Evolutionary conservation across 306 rosid genomes (phyloP).

Genomic region (Lupinus albus): DNA sequence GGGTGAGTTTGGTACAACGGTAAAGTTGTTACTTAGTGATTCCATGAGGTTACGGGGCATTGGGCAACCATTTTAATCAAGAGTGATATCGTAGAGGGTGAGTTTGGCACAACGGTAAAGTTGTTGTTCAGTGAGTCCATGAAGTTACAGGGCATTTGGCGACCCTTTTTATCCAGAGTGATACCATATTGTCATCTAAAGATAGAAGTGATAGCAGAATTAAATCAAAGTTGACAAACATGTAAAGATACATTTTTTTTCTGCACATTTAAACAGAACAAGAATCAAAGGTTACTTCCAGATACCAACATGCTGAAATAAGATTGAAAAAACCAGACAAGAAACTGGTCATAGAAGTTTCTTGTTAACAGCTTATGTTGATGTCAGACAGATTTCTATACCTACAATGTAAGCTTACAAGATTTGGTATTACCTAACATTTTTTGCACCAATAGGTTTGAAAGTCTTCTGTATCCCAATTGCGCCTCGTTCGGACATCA

Average conservation of each 20-base stretch:
- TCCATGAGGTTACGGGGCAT: too few species aligned
- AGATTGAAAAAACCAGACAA: conserved; percentile 9
- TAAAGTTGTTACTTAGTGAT: too few species aligned
- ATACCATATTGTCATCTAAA: too few species aligned
- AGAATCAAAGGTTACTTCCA: conserved; percentile 19
- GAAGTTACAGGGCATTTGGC: too few species aligned
- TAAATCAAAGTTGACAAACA: not conserved
- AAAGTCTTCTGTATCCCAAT: conserved; percentile 46
- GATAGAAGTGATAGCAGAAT: not conserved
- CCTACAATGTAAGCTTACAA: conserved; percentile 37
- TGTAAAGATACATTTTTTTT: conserved; percentile 19
- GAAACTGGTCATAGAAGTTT: not conserved
- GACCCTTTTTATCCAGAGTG: too few species aligned
- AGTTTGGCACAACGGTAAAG: too few species aligned
- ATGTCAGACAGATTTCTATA: conserved; percentile 17
- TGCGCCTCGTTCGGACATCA: conserved; percentile 35
- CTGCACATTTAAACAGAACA: conserved; percentile 18
- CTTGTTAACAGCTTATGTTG: conserved; percentile 19
- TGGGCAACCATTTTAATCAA: too few species aligned
- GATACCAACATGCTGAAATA: conserved; percentile 12
- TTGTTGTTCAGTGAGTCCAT: too few species aligned
- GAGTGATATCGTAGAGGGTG: too few species aligned
- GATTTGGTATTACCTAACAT: conserved; percentile 12
- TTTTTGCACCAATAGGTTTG: conserved; percentile 36
- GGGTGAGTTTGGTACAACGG: too few species aligned